Evolutionary conservation across 2,329 filamentous ascomycete genomes (phyloP).

Genomic region (Ascochyta koolunga): DNA sequence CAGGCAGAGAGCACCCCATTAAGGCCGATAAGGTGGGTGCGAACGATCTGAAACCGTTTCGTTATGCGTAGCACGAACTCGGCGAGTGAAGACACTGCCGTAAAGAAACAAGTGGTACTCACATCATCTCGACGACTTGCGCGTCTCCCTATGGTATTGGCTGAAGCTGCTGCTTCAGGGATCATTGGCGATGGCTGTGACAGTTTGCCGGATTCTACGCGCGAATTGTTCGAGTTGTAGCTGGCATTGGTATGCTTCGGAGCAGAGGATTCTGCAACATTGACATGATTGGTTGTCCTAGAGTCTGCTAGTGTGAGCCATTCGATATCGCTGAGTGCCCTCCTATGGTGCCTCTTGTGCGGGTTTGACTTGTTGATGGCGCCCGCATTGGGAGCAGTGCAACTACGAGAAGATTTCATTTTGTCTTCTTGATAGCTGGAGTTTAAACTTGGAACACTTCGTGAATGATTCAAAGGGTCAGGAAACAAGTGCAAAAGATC

Average conservation of each 20-base stretch:
- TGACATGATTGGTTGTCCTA: constrained; percentile 25
- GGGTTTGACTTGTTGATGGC: constrained; percentile 23
- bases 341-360: constrained; percentile 28
- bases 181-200: constrained; percentile 32
- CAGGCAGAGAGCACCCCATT: constrained; percentile 25
- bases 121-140: constrained; percentile 34
- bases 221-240: constrained; percentile 25
- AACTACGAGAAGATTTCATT: constrained; percentile 37
- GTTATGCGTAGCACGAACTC: constrained; percentile 24
- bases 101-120: constrained; percentile 36
- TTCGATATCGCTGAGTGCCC: constrained; percentile 27
- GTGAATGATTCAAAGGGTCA: constrained; percentile 23
- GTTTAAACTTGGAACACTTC: constrained; percentile 22
- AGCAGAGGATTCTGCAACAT: constrained; percentile 19
- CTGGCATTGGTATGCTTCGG: constrained; percentile 28
- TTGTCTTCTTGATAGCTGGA: constrained; percentile 19
- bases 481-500: constrained; percentile 18
- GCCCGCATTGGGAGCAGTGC: constrained; percentile 27
- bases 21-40: constrained; percentile 15
- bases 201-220: constrained; percentile 23
- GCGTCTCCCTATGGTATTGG: constrained; percentile 15
- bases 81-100: constrained; percentile 23
- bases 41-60: constrained; percentile 37
- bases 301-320: constrained; percentile 21
- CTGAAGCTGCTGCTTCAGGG: constrained; percentile 27